Percentiles rank a stretch among this genome's conserved stretches.
Conservation (phyloP, 352 stramenopile species). For the Globisporangium abappressorium region DNA sequence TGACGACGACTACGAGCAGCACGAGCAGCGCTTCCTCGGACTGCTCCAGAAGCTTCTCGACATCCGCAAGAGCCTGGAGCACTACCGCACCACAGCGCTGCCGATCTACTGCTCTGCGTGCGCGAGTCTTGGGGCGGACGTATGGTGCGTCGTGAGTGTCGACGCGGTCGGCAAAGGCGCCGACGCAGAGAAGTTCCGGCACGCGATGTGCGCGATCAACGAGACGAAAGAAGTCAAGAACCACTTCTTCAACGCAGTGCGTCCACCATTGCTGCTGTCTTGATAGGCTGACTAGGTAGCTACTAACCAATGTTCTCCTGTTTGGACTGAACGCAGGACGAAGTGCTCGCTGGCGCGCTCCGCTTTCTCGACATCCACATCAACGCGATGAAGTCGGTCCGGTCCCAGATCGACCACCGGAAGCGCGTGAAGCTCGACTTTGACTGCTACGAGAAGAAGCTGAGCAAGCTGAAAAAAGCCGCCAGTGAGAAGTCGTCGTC, state of each 20-base stretch:
- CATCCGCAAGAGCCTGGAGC: conserved; percentile 64
- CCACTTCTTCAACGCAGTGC: conserved; percentile 70
- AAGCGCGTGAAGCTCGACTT: conserved; percentile 72
- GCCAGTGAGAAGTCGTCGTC: conserved; percentile 12
- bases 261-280: neutral
- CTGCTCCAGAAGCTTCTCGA: conserved; percentile 70
- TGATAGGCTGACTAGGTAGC: neutral
- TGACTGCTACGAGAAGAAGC: conserved; percentile 62
- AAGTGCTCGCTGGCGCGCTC: conserved; percentile 52
- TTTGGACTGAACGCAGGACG: conserved; percentile 31
- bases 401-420: conserved; percentile 65
- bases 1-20: conserved; percentile 66
- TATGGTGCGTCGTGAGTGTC: conserved; percentile 74
- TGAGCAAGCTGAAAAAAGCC: conserved; percentile 30
- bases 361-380: conserved; percentile 75
- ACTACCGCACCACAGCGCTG: conserved; percentile 59
- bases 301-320: neutral
- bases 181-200: conserved; percentile 68
- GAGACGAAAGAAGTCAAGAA: conserved; percentile 74
- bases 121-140: conserved; percentile 58
- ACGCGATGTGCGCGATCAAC: conserved; percentile 75
- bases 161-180: conserved; percentile 55
- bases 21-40: conserved; percentile 66
- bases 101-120: conserved; percentile 63
- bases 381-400: conserved; percentile 71